Evolutionary conservation across 805 yeast species (phyloP), one percentile per base, ranked within the genome.

Genomic region (Sugiyamaella americana): DNA sequence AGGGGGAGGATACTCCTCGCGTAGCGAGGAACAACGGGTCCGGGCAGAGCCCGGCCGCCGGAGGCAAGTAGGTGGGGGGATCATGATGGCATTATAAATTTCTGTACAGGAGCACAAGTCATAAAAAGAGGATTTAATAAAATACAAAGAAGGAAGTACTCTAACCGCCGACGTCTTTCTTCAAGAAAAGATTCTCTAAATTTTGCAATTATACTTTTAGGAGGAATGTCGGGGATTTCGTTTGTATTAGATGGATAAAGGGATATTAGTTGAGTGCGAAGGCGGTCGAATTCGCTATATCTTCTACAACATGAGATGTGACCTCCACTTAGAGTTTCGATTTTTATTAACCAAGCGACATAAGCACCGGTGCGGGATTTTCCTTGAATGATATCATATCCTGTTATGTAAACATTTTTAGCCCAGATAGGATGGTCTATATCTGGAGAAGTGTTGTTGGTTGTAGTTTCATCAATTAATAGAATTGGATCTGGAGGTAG

Each of bases 261-360:
- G 2, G 37, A 40, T 11, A 55, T 57, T 18, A 83, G 60, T 3
- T 54, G 50, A 1, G 55, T 55, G 21, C 82, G 68, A 30, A 86
- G 68, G 26, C 48, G 51, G 35, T 65, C 80, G 50, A 86, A 75
- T 39, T 85, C 91, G 30, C 78, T 74, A 61, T 82, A 86, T 34
- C 95, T 61, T 58, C 75, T 78, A 58, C 78, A 74, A 3, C 78
- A 56, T 39, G 65, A 59, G 17, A 83, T 70, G 2, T 53, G 50
- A 1, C 67, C 58, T 1, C 63, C 66, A 3, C 51, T 52, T 4
- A 55, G 35, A 1, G 74, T 71, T 16, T 63, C 66, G 19, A 74
- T 63, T 3, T 53, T 46, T 3, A 74, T 55, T 5, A 63, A 53
- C 71, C 73, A 74, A 1, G 64, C 68, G 4, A 73, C 75, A 51